These are phyloP conservation scores for Thalassiosira delicatula DNA, from an alignment of 352 stramenopile species.

Conservation along the genomic window DNA sequence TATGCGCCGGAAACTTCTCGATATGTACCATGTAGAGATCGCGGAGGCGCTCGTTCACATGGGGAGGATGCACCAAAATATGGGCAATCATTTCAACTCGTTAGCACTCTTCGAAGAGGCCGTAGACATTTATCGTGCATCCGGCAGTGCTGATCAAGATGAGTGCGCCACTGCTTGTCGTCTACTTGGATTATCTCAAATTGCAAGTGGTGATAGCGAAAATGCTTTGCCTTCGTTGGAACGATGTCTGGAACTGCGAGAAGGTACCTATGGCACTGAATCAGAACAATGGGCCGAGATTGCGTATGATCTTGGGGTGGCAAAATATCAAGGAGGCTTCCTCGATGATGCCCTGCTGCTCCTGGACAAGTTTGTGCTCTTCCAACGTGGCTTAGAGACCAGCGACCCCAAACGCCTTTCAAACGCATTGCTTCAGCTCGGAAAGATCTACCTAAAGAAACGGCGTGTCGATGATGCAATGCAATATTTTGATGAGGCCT, in stretches of 20 bases:
- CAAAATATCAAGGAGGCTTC: conserved; percentile 39
- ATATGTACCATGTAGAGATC: conserved; percentile 46
- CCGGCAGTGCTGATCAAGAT: conserved; percentile 19
- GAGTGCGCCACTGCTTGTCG: conserved; percentile 37
- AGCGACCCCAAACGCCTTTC: conserved; percentile 37
- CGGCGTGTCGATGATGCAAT: conserved; percentile 53
- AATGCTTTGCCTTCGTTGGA: conserved; percentile 55
- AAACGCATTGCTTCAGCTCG: conserved; percentile 55
- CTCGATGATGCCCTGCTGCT: conserved; percentile 45
- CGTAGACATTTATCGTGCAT: conserved; percentile 51
- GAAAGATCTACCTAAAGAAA: conserved; percentile 47
- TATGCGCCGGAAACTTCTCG: conserved; percentile 48
- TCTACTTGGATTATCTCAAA: conserved; percentile 52
- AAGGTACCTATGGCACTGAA: conserved; percentile 30
- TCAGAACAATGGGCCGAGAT: conserved; percentile 56
- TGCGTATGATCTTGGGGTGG: conserved; percentile 59
- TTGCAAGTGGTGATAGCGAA: conserved; percentile 43
- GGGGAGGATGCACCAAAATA: conserved; percentile 42
- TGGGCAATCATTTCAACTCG: conserved; percentile 40
- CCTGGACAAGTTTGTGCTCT: conserved; percentile 54
- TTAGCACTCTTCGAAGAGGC: conserved; percentile 61
- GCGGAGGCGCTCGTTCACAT: conserved; percentile 48
- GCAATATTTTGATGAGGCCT: conserved; percentile 56
- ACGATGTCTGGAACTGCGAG: conserved; percentile 44
- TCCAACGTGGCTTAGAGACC: conserved; percentile 31